Base-by-base conservation (phyloP, 768 basidiomycete genomes). In the Hericium coralloides region DNA sequence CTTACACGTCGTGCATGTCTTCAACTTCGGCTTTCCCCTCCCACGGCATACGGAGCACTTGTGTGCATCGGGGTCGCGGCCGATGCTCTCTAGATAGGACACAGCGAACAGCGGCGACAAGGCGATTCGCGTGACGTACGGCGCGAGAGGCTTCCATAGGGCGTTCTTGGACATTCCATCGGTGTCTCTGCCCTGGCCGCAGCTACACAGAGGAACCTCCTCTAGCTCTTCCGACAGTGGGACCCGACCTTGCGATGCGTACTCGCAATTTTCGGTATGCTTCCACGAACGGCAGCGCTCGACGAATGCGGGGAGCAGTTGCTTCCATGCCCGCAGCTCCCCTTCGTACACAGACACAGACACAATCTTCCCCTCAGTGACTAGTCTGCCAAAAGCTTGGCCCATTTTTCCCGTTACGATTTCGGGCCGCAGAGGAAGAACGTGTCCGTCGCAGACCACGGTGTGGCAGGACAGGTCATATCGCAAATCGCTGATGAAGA, bases 271-370 rank as follows among this genome's bases (percentile, higher is more conserved):
- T 3, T 63, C 38, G 12, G 56, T 61, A 62, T 85, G 83, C 14
- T 66, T 63, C 82, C 82, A 84, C 0, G 53, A 51, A 23, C 80
- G 74, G 57, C 80, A 81, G 38, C 80, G 75, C 63, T 84, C 83
- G 4, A 72, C 74, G 37, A 80, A 60, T 9, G 70, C 68, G 3
- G 81, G 82, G 2, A 84, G 64, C 22, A 82, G 71, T 55, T 76
- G 70, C 49, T 76, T 75, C 83, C 81, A 84, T 2, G 71, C 72
- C 20, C 60, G 60, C 26, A 73, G 61, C 59, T 78, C 79, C 14
- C 70, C 73, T 2, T 64, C 61, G 6, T 55, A 61, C 31, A 31
- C 10, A 8, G 47, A 12, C 38, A 72, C 7, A 9, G 22, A 53
- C 38, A 51, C 41, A 9, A 37, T 17, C 36, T 31, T 52, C 31